A percentile compares a stretch with the other conserved stretches of the same genome.
Conservation (phyloP, 2,329 filamentous ascomycete genomes). For the Claviceps sp. region DNA sequence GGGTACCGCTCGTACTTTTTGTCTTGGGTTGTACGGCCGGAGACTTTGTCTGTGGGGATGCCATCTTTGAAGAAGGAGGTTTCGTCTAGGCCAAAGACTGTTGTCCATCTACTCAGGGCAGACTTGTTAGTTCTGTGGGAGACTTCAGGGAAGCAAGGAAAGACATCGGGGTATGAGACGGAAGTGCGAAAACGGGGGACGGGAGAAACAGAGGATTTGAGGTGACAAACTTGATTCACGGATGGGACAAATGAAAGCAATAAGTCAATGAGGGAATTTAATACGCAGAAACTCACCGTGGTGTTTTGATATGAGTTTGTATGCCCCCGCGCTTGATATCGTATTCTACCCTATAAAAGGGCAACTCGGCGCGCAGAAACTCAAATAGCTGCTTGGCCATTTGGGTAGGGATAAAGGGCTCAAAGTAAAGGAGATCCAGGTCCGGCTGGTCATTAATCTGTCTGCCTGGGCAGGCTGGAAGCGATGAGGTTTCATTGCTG, state of each 20-base stretch:
- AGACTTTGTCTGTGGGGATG: conserved; percentile 30
- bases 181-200: background rate
- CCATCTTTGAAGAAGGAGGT: conserved; percentile 45
- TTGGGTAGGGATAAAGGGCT: conserved; percentile 52
- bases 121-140: too few relatives aligned
- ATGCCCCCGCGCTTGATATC: conserved; percentile 52
- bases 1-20: conserved; percentile 40
- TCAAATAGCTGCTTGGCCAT: conserved; percentile 49
- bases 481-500: conserved; percentile 23
- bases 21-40: conserved; percentile 26
- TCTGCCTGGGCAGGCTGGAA: conserved; percentile 38
- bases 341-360: conserved; percentile 66
- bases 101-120: conserved; percentile 28
- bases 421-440: conserved; percentile 61
- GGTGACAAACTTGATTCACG: too few relatives aligned
- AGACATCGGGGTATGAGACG: background rate
- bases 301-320: conserved; percentile 46
- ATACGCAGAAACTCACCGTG: conserved; percentile 21
- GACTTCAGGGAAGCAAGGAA: background rate
- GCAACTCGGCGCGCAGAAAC: conserved; percentile 56
- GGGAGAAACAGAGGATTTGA: background rate
- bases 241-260: too few relatives aligned
- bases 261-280: background rate
- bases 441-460: conserved; percentile 53
- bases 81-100: conserved; percentile 45